Base-by-base conservation (phyloP, 1,284 basidiomycete species). In the Nidula niveotomentosa region DNA sequence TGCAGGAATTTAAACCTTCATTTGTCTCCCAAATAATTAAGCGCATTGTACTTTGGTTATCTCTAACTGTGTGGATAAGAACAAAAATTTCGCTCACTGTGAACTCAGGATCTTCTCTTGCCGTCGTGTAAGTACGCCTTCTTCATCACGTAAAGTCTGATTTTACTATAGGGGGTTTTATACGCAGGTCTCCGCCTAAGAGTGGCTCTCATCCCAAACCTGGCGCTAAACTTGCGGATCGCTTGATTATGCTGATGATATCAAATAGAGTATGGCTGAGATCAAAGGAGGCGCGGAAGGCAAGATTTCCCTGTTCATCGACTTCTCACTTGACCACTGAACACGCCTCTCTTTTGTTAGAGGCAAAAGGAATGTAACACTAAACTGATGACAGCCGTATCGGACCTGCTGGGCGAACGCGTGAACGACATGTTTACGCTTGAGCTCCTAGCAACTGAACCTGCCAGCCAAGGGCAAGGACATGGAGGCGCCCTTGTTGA, bases 401-500 rank as follows among this genome's bases (percentile, higher is more conserved):
- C 54, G 23, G 52, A 56, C 15, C 44, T 52, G 7, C 34, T 65
- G 17, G 60, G 63, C 10, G 60, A 62, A 39, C 56, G 60, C n/a
- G 43, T 59, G 1, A 48, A 56, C 15, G 43, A 59, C 17, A 67
- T 67, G 60, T 55, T 63, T 46, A 60, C 57, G 15, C 55, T 66
- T 33, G 52, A 56, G 23, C 50, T 60, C 8, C 13, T 67, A 17
- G 60, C 58, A 46, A 63, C 64, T 10, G 59, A 60, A 43, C 65
- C 63, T 13, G 47, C 46, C 3, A 53, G 52, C 41, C 65, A 65
- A 55, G 57, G 64, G 9, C 62, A 55, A 18, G 63, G 66, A 6
- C 62, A 63, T 44, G 65, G 61, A 4, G 52, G 62, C 10, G 61
- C 64, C 18, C 55, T 68, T 17, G 53, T 67, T 9, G 56, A 63